Evolutionary conservation across 2,329 filamentous ascomycete species (phyloP), one percentile per base, ranked within the genome.

Genomic region (Beauveria sp.): DNA sequence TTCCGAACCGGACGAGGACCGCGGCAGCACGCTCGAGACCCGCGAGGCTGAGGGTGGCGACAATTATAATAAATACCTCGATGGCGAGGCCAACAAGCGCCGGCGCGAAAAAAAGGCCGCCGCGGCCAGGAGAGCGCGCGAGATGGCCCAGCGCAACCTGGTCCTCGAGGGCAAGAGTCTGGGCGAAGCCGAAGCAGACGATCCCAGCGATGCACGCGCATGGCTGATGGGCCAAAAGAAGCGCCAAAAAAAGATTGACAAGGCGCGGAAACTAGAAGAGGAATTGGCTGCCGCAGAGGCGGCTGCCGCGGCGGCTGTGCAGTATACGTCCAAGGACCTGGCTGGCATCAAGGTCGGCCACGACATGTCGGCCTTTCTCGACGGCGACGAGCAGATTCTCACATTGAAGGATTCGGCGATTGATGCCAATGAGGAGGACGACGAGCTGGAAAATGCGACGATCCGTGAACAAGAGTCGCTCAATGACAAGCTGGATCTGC

Each of bases 331-430:
- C 4, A 88, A 89, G 64, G 93, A 98, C 71, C 80, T 98, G 54
- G 89, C 91, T 0, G 95, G 93, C 43, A 87, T 99, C 68, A 95
- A 91, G 72, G 93, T 99, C 58, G 93, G 88, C 5, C 95, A 99
- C 72, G 91, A 96, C 72, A 76, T 93, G 63, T 85, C 84, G 5
- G 84, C 90, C 24, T 93, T 99, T 65, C 86, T 90, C 26, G 91
- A 91, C 58, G 88, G 85, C 20, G 87, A 90, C 63, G 93, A 96
- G 63, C 92, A 98, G 71, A 86, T 99, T 38, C 79, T 99, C 59
- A 97, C 93, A 0, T 82, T 99, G n/a, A 97, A 96, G 71, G 95
- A 99, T 75, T 85, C 89, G 1, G 91, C 90, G 1, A 91, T 99
- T 60, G 85, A 63, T 46, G 55, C 43, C 4, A 88, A 90, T 38